Conservation (phyloP, 495 filamentous ascomycete species). For the Parathielavia appendiculata region DNA sequence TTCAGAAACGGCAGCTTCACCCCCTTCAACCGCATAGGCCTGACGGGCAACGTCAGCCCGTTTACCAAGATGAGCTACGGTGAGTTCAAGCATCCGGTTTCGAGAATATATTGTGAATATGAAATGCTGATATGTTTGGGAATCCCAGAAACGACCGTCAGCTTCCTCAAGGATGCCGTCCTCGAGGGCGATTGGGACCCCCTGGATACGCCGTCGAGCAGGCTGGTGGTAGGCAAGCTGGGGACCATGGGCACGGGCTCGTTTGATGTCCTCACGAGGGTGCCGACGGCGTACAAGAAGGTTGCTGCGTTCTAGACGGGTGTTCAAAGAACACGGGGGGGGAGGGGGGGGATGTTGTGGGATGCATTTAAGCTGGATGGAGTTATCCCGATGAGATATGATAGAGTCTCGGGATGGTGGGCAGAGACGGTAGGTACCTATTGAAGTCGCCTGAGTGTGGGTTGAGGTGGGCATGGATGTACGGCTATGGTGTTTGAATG, state of each 20-base stretch:
- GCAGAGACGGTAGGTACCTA: no score
- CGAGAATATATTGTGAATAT: not conserved
- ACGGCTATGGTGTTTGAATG: not conserved
- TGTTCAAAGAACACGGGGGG: not conserved
- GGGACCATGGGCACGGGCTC: constrained; percentile 81
- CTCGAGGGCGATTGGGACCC: constrained; percentile 86
- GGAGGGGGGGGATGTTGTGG: not conserved
- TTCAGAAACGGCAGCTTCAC: constrained; percentile 70
- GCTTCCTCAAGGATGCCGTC: constrained; percentile 87
- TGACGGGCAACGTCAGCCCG: constrained; percentile 76
- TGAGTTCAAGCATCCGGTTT: constrained; percentile 13
- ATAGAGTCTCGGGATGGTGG: not conserved
- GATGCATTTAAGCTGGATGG: not conserved
- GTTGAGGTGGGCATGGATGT: not conserved
- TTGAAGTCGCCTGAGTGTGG: not conserved
- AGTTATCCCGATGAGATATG: not conserved
- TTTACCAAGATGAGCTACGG: constrained; percentile 98
- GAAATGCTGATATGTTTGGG: constrained; percentile 5
- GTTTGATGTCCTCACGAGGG: constrained; percentile 71
- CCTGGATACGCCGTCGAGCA: constrained; percentile 74
- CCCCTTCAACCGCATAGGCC: constrained; percentile 84
- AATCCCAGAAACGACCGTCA: constrained; percentile 70
- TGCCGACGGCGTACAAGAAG: constrained; percentile 35
- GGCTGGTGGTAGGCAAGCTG: constrained; percentile 81
- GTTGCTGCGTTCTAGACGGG: constrained; percentile 17